Percentiles rank a stretch among this genome's conserved stretches.
phyloP scores from a whole-genome alignment of 176 grass and related monocot species.

The Cenchrus purpureus region DNA sequence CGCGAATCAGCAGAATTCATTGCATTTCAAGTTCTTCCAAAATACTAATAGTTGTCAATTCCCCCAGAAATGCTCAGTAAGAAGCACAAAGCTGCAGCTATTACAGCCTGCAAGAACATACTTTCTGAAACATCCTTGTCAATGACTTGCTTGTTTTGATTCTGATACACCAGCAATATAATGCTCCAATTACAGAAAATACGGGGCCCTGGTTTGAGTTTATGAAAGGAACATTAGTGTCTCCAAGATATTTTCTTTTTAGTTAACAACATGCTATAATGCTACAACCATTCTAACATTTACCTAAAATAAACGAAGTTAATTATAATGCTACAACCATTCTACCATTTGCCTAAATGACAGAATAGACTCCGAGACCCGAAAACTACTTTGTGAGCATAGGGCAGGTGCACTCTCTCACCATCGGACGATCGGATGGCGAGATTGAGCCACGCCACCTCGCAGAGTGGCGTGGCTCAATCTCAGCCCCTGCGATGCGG shows the following conservation, averaged over 20 bases:
- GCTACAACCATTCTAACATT: not conserved
- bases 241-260: not conserved
- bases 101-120: conserved; percentile 70
- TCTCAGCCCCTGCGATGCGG: too few relatives aligned
- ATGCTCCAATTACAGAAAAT: conserved; percentile 70
- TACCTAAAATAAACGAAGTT: not conserved
- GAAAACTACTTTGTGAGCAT: too few relatives aligned
- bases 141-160: conserved; percentile 64
- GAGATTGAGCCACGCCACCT: too few relatives aligned
- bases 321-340: conserved; percentile 9
- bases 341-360: too few relatives aligned
- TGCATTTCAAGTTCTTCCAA: too few relatives aligned
- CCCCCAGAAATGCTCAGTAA: conserved; percentile 66
- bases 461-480: too few relatives aligned
- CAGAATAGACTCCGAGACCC: too few relatives aligned
- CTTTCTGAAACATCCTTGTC: conserved; percentile 62
- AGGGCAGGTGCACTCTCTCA: too few relatives aligned
- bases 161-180: conserved; percentile 71
- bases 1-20: conserved; percentile 27
- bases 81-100: conserved; percentile 61
- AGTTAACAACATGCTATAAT: not conserved
- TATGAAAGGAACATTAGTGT: conserved; percentile 15
- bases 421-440: too few relatives aligned
- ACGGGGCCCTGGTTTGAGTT: conserved; percentile 57
- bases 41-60: conserved; percentile 58